A percentile compares a stretch with the other conserved stretches of the same genome.
Evolutionary conservation across 1,284 basidiomycete genomes (phyloP).

Genomic region (Tremellales sp.): DNA sequence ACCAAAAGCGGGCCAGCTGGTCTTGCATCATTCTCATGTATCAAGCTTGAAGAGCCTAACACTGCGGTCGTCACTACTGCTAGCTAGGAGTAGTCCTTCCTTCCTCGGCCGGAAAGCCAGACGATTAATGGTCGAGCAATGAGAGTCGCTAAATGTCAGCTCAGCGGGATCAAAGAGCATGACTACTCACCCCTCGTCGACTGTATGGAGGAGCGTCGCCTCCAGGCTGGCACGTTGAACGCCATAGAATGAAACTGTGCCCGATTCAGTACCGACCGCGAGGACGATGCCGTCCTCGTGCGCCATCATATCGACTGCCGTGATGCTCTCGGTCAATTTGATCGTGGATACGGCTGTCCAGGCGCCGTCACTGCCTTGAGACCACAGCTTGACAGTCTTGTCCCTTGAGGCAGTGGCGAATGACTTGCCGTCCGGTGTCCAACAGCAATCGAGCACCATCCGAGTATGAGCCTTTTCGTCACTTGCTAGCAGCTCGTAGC

Average conservation of each 20-base stretch:
- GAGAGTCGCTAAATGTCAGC: conserved; percentile 26
- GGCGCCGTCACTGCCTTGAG: neutral
- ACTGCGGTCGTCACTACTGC: conserved; percentile 48
- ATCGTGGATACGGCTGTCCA: conserved; percentile 29
- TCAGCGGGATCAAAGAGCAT: neutral
- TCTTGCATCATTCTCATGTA: too few relatives aligned
- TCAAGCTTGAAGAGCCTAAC: conserved; percentile 38
- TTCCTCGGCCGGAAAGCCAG: conserved; percentile 31
- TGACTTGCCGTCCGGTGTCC: conserved; percentile 64
- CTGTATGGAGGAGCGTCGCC: conserved; percentile 7
- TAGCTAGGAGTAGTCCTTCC: conserved; percentile 38
- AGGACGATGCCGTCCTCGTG: conserved; percentile 22
- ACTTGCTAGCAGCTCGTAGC: conserved; percentile 58
- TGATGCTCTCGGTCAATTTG: conserved; percentile 45
- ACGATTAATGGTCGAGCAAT: conserved; percentile 45
- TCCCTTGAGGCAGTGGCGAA: conserved; percentile 95
- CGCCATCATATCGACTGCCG: conserved; percentile 39
- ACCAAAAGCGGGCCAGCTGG: too few relatives aligned
- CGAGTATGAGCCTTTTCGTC: conserved; percentile 81
- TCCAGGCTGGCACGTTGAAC: conserved; percentile 2
- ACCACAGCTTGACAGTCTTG: conserved; percentile 65
- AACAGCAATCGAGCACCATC: conserved; percentile 94
- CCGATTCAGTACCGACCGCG: conserved; percentile 49
- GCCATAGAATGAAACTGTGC: conserved; percentile 36
- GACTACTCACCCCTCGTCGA: conserved; percentile 20